Evolutionary conservation across 768 basidiomycete genomes (phyloP).

Genomic region (Podaxis sp.): DNA sequence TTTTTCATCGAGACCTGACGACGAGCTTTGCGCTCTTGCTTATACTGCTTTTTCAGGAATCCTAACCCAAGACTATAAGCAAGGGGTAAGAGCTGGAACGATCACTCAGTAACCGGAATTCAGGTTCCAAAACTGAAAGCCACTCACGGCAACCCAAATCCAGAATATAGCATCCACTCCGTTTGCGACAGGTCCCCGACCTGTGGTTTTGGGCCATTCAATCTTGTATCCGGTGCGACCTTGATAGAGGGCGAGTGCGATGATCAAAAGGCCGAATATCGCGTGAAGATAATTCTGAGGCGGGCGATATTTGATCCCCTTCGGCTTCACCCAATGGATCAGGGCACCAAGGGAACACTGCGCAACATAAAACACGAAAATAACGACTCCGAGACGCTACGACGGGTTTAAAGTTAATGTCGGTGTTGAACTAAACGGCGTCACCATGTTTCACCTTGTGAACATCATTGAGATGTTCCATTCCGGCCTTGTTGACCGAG

Average conservation of each 20-base stretch:
- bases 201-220: slow-evolving; percentile 48
- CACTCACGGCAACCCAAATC: slow-evolving; percentile 44
- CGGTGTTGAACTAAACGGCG: background rate
- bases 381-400: slow-evolving; percentile 44
- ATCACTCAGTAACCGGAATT: slow-evolving; percentile 3
- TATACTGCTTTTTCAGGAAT: slow-evolving; percentile 42
- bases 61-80: slow-evolving; percentile 37
- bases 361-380: slow-evolving; percentile 45
- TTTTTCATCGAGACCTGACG: background rate
- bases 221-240: slow-evolving; percentile 39
- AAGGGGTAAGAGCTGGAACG: slow-evolving; percentile 35
- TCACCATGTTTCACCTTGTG: slow-evolving; percentile 39
- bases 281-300: slow-evolving; percentile 58
- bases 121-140: background rate
- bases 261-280: slow-evolving; percentile 43
- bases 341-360: slow-evolving; percentile 48
- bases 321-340: slow-evolving; percentile 51
- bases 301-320: slow-evolving; percentile 31
- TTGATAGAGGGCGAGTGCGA: slow-evolving; percentile 47
- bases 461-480: slow-evolving; percentile 34
- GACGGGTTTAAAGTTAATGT: slow-evolving; percentile 1
- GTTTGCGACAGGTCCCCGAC: slow-evolving; percentile 31
- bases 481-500: slow-evolving; percentile 30
- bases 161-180: slow-evolving; percentile 39
- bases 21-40: slow-evolving; percentile 35